phyloP scores from a whole-genome alignment of 2,329 filamentous ascomycete genomes.

The Claviceps humidiphila region DNA sequence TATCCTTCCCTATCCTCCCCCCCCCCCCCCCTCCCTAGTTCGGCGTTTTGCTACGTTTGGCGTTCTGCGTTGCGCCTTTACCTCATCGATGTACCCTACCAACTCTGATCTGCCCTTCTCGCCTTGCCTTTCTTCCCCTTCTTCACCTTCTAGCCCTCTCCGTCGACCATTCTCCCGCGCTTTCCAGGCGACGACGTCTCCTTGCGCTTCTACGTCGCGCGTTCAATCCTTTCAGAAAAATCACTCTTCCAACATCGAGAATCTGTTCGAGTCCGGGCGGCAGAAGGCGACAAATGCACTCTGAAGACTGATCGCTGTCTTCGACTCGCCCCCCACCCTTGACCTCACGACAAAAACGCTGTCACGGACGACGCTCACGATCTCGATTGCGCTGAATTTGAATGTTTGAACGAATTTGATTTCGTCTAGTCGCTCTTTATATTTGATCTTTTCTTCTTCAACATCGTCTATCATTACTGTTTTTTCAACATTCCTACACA shows the following conservation, averaged over 20 bases:
- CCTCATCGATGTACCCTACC: slow-evolving; percentile 11
- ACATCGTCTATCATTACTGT: background rate
- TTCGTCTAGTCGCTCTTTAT: slow-evolving; percentile 36
- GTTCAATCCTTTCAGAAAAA: slow-evolving; percentile 6
- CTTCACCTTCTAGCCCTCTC: slow-evolving; percentile 15
- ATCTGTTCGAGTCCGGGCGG: slow-evolving; percentile 14
- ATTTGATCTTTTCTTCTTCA: background rate
- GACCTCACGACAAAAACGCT: slow-evolving; percentile 8
- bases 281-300: slow-evolving; percentile 20
- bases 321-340: slow-evolving; percentile 9
- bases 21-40: slow-evolving; percentile 12
- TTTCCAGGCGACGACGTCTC: slow-evolving; percentile 20
- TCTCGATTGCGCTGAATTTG: slow-evolving; percentile 12
- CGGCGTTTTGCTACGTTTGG: background rate
- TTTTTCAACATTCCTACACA: slow-evolving; percentile 7
- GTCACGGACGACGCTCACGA: slow-evolving; percentile 15
- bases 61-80: slow-evolving; percentile 5
- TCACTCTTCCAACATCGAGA: slow-evolving; percentile 5
- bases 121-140: slow-evolving; percentile 12
- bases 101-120: slow-evolving; percentile 12
- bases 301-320: slow-evolving; percentile 16
- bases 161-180: slow-evolving; percentile 17
- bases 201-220: slow-evolving; percentile 12
- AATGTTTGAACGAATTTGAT: slow-evolving; percentile 14
- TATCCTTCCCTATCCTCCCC: slow-evolving; percentile 13